Evolutionary conservation across 352 stramenopile species (phyloP), one percentile per base, ranked within the genome.

Genomic region (Phytophthora pinifolia): DNA sequence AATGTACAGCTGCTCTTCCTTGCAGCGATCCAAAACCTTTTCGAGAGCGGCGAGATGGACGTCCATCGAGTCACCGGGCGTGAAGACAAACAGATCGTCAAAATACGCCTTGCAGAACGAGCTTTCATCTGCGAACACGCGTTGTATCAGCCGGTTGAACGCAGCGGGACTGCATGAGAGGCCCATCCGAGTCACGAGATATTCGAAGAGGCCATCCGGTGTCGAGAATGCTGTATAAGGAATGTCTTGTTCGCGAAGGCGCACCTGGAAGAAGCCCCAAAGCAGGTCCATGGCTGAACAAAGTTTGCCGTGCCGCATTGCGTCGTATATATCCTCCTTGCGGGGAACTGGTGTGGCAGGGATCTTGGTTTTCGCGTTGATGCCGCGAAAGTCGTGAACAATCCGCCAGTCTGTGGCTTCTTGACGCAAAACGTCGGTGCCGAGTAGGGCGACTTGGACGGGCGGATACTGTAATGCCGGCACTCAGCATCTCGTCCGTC

Each of bases 81-180:
- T 73, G 39, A 62, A 70, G 4, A 69, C 54, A 42, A 57, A 68
- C 27, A 22, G 20, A 22, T 22, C 20, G 20, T 22, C 20, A 22
- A 22, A 22, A 22, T 22, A 22, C 1, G 20, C 39, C 7, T 29
- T 48, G 15, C 38, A 53, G 31, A 62, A 45, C 1, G 48, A n/a
- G 13, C 41, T 2, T 13, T 49, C n/a, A n/a, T 62, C 41, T 22
- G 3, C 43, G 31, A 68, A 62, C 1, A 65, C 33, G 3, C 13
- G 3, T 30, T 59, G 43, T 4, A 72, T 50, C 5, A 72, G 8
- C 1, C 58, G 39, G 31, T 72, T 72, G 43, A 72, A 72, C 1
- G 41, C 20, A 0, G 53, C 25, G 14, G 53, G 59, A 22, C 45
- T 58, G 14, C n/a, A 42, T 2, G 30, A 59, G 9, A 73, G 47